Evolutionary conservation across 352 stramenopile genomes (phyloP), one percentile per base, ranked within the genome.

Genomic region (Pelagophyceae sp.): DNA sequence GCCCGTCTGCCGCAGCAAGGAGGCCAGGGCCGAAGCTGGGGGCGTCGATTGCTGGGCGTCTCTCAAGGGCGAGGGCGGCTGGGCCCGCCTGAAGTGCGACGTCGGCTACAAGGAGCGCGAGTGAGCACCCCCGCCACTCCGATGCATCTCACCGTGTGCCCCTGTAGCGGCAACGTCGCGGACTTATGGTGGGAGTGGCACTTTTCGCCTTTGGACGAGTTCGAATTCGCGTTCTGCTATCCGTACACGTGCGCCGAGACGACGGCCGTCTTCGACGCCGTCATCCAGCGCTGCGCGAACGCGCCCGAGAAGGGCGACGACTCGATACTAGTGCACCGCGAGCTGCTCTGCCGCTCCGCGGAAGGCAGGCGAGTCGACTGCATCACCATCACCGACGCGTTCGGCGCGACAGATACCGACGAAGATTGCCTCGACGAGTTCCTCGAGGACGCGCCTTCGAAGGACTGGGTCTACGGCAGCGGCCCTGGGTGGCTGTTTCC

Each of bases 171-270:
- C 27, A 6, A 25, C 1, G 25, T 37, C 33, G 38, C 17, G 35
- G 67, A 74, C 2, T n/a, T 74, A 2, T 6, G 20, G 25, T 74
- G 19, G 6, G 67, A 74, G 1, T 74, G 27, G 20, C 3, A 58
- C 20, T 74, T 74, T 27, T 17, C 5, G 11, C 5, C 2, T 27
- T 15, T 17, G 6, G 67, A 25, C 67, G 67, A 74, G 67, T 31
- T 74, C 35, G 67, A 74, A 37, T 74, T 74, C 37, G 67, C 67
- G 15, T 74, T 74, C n/a, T 74, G 67, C 67, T 58, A 31, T 19
- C 67, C 67, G 15, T 74, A 74, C 38, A 25, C 67, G 15, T 51
- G 25, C 67, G 67, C 27, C 6, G 67, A 74, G 33, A 19, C 61
- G n/a, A 15, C 29, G 5, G 61, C 61, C n/a, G 38, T 31, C 15